Percentiles rank a stretch among this genome's conserved stretches.
These are phyloP conservation scores for Eimeria maxima DNA, from an alignment of 169 alveolate genomes.

Conservation along the genomic window DNA sequence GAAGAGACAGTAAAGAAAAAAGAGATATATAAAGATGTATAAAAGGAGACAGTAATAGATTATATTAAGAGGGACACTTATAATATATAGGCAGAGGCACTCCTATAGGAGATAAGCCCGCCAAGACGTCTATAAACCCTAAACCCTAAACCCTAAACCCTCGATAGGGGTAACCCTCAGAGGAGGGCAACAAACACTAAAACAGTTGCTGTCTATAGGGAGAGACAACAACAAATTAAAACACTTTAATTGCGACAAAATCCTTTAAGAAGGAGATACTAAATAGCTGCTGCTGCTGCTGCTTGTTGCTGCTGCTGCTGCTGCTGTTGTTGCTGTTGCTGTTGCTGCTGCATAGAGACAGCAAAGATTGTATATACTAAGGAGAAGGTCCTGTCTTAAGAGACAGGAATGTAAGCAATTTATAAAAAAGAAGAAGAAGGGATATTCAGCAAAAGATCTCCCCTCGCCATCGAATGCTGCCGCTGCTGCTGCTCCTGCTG, in stretches of 20 bases:
- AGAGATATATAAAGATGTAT: too few relatives aligned
- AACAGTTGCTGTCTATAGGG: too few relatives aligned
- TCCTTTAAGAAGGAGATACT: background rate
- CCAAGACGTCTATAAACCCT: background rate
- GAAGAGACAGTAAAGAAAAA: too few relatives aligned
- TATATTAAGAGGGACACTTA: too few relatives aligned
- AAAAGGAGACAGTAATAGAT: too few relatives aligned
- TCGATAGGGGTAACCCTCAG: background rate
- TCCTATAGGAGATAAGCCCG: too few relatives aligned
- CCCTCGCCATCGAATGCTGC: background rate
- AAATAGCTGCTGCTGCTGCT: background rate
- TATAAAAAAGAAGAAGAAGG: background rate
- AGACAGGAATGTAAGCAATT: too few relatives aligned
- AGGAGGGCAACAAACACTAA: too few relatives aligned
- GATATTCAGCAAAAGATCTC: background rate
- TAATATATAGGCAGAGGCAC: too few relatives aligned
- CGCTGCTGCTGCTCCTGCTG: background rate
- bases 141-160: slow-evolving; percentile 26
- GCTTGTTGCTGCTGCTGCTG: background rate
- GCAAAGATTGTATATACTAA: too few relatives aligned
- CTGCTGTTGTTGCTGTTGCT: background rate
- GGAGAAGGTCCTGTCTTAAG: too few relatives aligned
- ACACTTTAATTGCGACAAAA: background rate
- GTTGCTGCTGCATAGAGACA: background rate
- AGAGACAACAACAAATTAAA: too few relatives aligned